Percentiles rank a stretch among this genome's conserved stretches.
Evolutionary conservation across 179 eudicot species (phyloP).

Genomic region (Vitellaria paradoxa): DNA sequence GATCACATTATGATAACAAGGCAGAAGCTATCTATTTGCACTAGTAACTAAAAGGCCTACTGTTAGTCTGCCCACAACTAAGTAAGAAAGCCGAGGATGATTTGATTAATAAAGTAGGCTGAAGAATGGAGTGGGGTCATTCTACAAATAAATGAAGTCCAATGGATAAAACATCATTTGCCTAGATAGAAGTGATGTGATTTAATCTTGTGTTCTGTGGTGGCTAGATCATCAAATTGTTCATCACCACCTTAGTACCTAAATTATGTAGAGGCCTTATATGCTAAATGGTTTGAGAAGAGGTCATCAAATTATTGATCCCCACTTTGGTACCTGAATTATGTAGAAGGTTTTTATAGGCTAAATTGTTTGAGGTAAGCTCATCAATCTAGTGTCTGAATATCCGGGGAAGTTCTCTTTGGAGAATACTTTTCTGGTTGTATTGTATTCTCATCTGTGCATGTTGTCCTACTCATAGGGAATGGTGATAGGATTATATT

Average conservation of each 20-base stretch:
- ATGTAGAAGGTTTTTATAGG: background rate
- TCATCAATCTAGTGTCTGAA: background rate
- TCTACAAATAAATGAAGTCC: background rate
- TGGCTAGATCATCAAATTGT: constrained; percentile 3
- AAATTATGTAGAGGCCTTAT: background rate
- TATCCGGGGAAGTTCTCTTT: background rate
- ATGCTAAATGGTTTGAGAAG: background rate
- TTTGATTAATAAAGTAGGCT: background rate
- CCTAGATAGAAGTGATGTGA: background rate
- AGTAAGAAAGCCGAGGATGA: background rate
- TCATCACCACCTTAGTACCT: background rate
- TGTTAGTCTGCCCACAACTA: background rate
- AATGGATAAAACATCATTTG: background rate
- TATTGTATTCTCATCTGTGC: no score
- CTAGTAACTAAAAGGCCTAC: no score
- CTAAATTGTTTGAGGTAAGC: constrained; percentile 4
- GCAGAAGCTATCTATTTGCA: no score
- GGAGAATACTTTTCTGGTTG: background rate
- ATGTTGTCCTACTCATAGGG: background rate
- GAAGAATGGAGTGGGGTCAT: background rate
- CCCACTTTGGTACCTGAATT: background rate
- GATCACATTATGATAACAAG: no score
- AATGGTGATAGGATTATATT: background rate
- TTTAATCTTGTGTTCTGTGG: background rate
- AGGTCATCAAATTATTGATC: background rate